Evolutionary conservation across 768 basidiomycete genomes (phyloP).

Genomic region (Leucocoprinus sp.): DNA sequence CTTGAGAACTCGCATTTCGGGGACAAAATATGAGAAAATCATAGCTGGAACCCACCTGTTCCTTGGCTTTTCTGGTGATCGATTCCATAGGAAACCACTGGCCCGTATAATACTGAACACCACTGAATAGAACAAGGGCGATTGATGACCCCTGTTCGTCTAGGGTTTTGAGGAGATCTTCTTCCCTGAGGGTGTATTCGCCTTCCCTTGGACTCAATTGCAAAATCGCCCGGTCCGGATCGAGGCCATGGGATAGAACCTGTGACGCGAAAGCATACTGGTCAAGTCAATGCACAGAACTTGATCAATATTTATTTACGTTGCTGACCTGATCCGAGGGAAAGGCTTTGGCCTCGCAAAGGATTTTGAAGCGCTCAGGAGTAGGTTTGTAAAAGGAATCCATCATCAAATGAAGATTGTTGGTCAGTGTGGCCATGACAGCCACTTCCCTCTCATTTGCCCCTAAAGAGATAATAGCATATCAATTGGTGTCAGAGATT

Average conservation of each 20-base stretch:
- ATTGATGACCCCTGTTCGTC: constrained; percentile 66
- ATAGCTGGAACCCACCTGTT: constrained; percentile 45
- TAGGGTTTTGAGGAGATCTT: constrained; percentile 79
- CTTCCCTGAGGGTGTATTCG: constrained; percentile 79
- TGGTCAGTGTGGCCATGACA: constrained; percentile 91
- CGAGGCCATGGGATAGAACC: constrained; percentile 67
- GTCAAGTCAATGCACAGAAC: constrained; percentile 13
- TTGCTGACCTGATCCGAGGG: constrained; percentile 85
- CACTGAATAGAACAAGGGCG: constrained; percentile 87
- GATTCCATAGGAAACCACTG: constrained; percentile 85
- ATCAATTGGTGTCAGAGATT: no score
- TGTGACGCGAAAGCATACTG: constrained; percentile 98
- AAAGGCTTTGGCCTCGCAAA: constrained; percentile 92
- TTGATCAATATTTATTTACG: constrained; percentile 12
- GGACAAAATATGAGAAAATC: background rate
- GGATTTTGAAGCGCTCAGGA: constrained; percentile 76
- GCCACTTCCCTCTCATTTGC: constrained; percentile 86
- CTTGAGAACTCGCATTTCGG: no score
- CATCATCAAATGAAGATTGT: constrained; percentile 95
- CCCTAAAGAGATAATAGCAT: constrained; percentile 38
- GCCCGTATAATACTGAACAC: constrained; percentile 96
- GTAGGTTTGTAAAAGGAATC: constrained; percentile 91
- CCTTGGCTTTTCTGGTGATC: constrained; percentile 80
- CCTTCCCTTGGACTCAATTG: constrained; percentile 74
- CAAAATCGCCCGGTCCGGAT: constrained; percentile 65